These are phyloP conservation scores for Saksenaea oblongispora DNA, from an alignment of 371 early-diverging fungal genomes.

Conservation along the genomic window DNA sequence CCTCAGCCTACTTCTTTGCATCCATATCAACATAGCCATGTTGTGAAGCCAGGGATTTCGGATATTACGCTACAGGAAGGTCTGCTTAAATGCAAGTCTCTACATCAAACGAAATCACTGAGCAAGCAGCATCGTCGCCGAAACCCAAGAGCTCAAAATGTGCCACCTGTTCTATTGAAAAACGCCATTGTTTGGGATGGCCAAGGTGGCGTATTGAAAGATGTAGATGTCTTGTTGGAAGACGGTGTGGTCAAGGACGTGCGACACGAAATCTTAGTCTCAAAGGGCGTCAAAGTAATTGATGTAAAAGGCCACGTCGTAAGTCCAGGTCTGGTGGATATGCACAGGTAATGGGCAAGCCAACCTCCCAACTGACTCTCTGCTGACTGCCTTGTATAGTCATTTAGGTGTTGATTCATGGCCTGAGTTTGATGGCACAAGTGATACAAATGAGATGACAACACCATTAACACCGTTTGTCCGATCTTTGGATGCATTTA, in stretches of 20 bases:
- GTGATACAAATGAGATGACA: constrained; percentile 71
- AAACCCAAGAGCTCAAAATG: constrained; percentile 15
- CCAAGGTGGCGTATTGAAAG: constrained; percentile 37
- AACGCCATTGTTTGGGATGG: constrained; percentile 66
- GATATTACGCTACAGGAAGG: constrained; percentile 16
- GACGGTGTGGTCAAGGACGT: constrained; percentile 54
- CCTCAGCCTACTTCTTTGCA: not conserved
- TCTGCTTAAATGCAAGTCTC: constrained; percentile 15
- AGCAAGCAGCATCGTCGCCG: constrained; percentile 6
- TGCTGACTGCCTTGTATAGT: constrained; percentile 20
- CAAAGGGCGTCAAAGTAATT: constrained; percentile 39
- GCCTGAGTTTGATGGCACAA: constrained; percentile 55
- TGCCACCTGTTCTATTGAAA: constrained; percentile 36
- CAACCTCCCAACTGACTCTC: not conserved
- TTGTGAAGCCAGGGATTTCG: constrained; percentile 23
- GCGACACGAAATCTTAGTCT: constrained; percentile 29
- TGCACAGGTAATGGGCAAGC: constrained; percentile 59
- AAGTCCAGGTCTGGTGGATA: constrained; percentile 77
- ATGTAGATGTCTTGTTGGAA: constrained; percentile 54
- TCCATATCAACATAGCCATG: not conserved
- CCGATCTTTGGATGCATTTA: constrained; percentile 59
- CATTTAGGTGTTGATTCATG: constrained; percentile 64
- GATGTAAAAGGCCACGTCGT: constrained; percentile 67
- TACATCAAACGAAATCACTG: constrained; percentile 2
- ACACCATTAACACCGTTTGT: constrained; percentile 60